Conservation (phyloP, 192 early-diverging fungal genomes). For the Linnemannia exigua region DNA sequence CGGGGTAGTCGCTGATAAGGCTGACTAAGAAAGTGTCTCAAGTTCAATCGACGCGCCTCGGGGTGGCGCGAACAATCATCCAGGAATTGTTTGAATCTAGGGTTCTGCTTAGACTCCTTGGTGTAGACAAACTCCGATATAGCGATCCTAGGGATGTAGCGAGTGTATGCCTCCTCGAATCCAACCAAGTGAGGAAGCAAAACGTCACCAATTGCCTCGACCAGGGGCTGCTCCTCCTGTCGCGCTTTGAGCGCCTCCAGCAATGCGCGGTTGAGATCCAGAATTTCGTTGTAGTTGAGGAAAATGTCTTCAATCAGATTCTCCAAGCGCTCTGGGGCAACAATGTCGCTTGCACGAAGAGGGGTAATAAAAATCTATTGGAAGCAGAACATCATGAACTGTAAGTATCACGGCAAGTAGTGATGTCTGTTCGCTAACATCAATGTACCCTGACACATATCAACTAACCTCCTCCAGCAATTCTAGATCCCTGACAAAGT, state of each 20-base stretch:
- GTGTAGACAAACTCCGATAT: conserved; percentile 81
- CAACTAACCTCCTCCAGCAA: conserved; percentile 81
- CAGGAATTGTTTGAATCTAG: conserved; percentile 79
- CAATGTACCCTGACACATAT: neutral
- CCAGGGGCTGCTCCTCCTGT: conserved; percentile 76
- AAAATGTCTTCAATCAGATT: conserved; percentile 80
- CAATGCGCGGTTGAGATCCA: conserved; percentile 68
- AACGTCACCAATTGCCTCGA: conserved; percentile 88
- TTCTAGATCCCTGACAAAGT: conserved; percentile 91
- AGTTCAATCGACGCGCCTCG: conserved; percentile 47
- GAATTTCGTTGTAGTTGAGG: conserved; percentile 76
- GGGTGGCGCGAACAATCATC: conserved; percentile 61
- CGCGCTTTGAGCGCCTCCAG: conserved; percentile 67
- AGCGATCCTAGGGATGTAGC: conserved; percentile 86
- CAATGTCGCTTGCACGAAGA: conserved; percentile 34
- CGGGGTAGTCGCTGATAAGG: conserved; percentile 83
- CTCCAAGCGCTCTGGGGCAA: conserved; percentile 36
- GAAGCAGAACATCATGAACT: neutral
- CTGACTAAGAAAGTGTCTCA: conserved; percentile 58
- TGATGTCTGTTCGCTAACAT: neutral
- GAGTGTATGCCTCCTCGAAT: conserved; percentile 77
- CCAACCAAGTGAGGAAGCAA: conserved; percentile 73
- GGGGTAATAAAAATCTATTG: conserved; percentile 37
- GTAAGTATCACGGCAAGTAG: neutral
- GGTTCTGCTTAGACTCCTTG: conserved; percentile 75